A percentile compares a stretch with the other conserved stretches of the same genome.
Evolutionary conservation across 106 monocot genomes (phyloP).

Genomic region (Dioscorea zingiberensis): DNA sequence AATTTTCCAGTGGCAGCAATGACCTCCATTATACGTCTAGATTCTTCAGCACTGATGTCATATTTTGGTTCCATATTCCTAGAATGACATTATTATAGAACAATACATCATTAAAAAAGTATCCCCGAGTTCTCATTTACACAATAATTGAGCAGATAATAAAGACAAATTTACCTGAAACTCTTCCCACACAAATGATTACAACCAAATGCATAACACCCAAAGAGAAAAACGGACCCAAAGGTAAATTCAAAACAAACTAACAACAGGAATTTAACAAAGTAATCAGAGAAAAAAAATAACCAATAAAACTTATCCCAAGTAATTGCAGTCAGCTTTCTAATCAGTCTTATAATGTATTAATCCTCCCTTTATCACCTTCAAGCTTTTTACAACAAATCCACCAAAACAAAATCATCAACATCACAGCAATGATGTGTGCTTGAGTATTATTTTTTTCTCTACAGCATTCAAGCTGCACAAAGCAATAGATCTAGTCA

Average conservation of each 20-base stretch:
- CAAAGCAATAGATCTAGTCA: no score
- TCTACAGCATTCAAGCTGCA: no score
- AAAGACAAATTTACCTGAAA: neutral
- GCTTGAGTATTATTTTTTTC: no score
- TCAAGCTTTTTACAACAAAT: no score
- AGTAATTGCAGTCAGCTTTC: no score
- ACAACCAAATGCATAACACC: neutral
- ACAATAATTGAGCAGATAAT: neutral
- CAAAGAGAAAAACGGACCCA: neutral
- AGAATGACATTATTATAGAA: neutral
- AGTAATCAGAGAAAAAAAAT: no score
- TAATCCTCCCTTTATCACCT: no score
- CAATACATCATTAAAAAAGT: neutral
- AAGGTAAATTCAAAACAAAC: neutral
- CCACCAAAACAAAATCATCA: no score
- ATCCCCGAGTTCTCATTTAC: no score
- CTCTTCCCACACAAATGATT: neutral
- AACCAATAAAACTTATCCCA: no score
- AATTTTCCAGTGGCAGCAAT: slow-evolving; percentile 91
- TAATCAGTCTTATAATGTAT: no score
- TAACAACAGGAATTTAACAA: neutral
- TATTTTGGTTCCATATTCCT: slow-evolving; percentile 35
- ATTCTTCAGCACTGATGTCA: slow-evolving; percentile 45
- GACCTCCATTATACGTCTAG: slow-evolving; percentile 58
- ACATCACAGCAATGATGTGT: no score